A percentile compares a stretch with the other conserved stretches of the same genome.
These are phyloP conservation scores for Evernia prunastri DNA, from an alignment of 495 filamentous ascomycete species.

Conservation along the genomic window DNA sequence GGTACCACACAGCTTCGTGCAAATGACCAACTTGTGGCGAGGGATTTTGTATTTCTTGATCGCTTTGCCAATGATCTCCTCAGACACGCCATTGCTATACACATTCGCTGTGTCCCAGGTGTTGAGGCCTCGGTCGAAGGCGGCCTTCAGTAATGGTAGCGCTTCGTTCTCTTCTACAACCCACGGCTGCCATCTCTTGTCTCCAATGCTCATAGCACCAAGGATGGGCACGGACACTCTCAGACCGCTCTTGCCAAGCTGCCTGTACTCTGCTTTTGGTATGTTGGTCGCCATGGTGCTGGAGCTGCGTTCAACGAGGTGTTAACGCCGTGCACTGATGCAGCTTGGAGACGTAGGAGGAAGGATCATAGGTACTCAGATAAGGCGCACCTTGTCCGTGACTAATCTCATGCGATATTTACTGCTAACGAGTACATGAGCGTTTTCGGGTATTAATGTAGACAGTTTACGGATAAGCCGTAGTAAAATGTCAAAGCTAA, in stretches of 20 bases:
- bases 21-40: slow-evolving; percentile 39
- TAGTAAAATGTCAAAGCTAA: too few relatives aligned
- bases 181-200: slow-evolving; percentile 39
- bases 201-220: slow-evolving; percentile 44
- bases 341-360: not conserved
- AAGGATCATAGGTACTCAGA: not conserved
- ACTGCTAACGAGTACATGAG: too few relatives aligned
- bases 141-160: slow-evolving; percentile 36
- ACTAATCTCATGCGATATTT: too few relatives aligned
- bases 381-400: too few relatives aligned
- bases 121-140: slow-evolving; percentile 42
- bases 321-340: not conserved
- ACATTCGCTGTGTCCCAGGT: slow-evolving; percentile 26
- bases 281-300: slow-evolving; percentile 12
- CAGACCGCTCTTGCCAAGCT: slow-evolving; percentile 39
- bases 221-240: slow-evolving; percentile 43
- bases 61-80: slow-evolving; percentile 42
- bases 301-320: not conserved
- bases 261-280: slow-evolving; percentile 35
- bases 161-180: slow-evolving; percentile 39
- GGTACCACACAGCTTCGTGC: slow-evolving; percentile 40
- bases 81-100: slow-evolving; percentile 36
- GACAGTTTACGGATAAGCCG: too few relatives aligned
- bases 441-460: too few relatives aligned
- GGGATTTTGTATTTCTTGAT: slow-evolving; percentile 42